Conservation (phyloP, 2,329 filamentous ascomycete species). For the Geosmithia putterillii region DNA sequence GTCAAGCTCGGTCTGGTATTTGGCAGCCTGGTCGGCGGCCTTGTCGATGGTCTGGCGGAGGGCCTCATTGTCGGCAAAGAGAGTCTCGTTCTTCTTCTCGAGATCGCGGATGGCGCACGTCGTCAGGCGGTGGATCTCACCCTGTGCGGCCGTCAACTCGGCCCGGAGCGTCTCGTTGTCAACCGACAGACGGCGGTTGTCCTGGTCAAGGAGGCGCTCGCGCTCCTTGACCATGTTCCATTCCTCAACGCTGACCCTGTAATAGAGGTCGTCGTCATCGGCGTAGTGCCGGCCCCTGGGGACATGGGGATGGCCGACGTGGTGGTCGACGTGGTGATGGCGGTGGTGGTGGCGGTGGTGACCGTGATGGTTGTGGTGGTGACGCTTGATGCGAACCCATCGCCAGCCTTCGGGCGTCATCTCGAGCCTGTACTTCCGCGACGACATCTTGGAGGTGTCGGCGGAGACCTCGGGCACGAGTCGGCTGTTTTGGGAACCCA, state of each 20-base stretch:
- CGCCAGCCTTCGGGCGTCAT: slow-evolving; percentile 19
- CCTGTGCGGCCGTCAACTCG: slow-evolving; percentile 19
- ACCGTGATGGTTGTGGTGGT: slow-evolving; percentile 8
- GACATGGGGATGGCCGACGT: background rate
- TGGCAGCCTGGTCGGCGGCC: slow-evolving; percentile 14
- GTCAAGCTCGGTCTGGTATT: slow-evolving; percentile 17
- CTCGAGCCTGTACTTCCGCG: slow-evolving; percentile 21
- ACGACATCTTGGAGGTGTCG: too few relatives aligned
- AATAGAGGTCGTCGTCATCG: slow-evolving; percentile 8
- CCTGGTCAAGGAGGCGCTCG: slow-evolving; percentile 20
- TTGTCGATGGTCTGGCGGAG: slow-evolving; percentile 24
- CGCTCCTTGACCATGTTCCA: slow-evolving; percentile 23
- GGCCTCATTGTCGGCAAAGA: slow-evolving; percentile 24
- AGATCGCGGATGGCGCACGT: slow-evolving; percentile 21
- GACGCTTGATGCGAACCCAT: slow-evolving; percentile 24
- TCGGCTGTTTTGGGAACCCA: slow-evolving; percentile 7
- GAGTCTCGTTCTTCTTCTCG: slow-evolving; percentile 19
- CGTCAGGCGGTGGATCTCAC: slow-evolving; percentile 19
- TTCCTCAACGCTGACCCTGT: slow-evolving; percentile 20
- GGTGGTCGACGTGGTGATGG: slow-evolving; percentile 4
- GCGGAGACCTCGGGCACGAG: background rate
- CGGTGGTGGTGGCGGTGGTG: slow-evolving; percentile 13
- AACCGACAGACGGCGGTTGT: slow-evolving; percentile 17
- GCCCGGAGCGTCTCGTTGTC: slow-evolving; percentile 21
- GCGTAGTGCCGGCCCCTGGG: slow-evolving; percentile 11